Evolutionary conservation across 129 eudicot species (phyloP).

Genomic region (Flaveria linearis): DNA sequence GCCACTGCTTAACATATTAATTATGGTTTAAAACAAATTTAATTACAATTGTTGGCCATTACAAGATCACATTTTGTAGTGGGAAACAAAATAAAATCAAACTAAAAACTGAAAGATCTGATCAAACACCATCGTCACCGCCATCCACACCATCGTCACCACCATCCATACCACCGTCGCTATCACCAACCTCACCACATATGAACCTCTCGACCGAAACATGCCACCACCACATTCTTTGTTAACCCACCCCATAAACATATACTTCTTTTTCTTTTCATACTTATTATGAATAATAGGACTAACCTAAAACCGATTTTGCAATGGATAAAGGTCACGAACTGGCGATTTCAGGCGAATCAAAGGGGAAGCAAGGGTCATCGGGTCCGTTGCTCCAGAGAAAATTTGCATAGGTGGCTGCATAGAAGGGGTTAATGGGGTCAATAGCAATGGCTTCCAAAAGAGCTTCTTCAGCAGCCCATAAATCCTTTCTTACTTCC

Average conservation of each 20-base stretch:
- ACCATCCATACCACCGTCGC: background rate
- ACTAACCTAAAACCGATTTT: slow-evolving; percentile 25
- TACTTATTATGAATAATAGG: slow-evolving; percentile 1
- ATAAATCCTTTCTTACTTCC: slow-evolving; percentile 69
- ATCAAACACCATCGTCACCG: background rate
- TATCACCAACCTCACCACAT: background rate
- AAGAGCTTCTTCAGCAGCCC: slow-evolving; percentile 90
- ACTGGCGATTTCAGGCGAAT: slow-evolving; percentile 42
- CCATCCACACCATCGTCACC: slow-evolving; percentile 2
- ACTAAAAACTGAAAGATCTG: background rate
- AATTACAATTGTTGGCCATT: slow-evolving; percentile 36
- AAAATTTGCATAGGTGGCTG: slow-evolving; percentile 91
- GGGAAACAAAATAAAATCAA: slow-evolving; percentile 21
- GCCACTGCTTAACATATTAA: background rate
- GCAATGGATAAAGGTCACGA: slow-evolving; percentile 28
- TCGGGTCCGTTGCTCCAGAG: slow-evolving; percentile 88
- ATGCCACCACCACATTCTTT: slow-evolving; percentile 1
- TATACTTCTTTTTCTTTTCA: background rate
- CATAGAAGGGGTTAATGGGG: slow-evolving; percentile 71
- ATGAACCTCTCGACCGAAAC: background rate
- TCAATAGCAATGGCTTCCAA: slow-evolving; percentile 81
- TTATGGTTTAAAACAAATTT: slow-evolving; percentile 25
- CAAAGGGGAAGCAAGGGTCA: slow-evolving; percentile 75
- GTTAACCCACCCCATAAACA: slow-evolving; percentile 14
- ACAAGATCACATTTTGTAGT: slow-evolving; percentile 31